phyloP scores from a whole-genome alignment of 352 stramenopile species.

The Aphanomyces astaci region DNA sequence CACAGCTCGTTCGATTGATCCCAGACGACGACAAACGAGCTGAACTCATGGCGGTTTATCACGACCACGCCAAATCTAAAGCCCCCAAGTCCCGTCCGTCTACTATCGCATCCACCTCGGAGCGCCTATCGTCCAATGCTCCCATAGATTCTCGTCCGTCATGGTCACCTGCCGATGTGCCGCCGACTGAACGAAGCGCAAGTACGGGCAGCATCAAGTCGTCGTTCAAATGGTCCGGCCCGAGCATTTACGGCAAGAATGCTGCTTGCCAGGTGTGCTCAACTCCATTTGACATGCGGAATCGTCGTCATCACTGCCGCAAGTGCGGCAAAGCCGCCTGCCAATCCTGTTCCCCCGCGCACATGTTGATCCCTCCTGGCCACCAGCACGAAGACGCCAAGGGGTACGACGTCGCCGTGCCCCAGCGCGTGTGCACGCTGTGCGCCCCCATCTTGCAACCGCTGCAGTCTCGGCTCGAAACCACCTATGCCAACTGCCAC shows the following conservation, averaged over 20 bases:
- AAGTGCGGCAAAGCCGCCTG: conserved; percentile 69
- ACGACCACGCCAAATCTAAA: neutral
- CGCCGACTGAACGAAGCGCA: neutral
- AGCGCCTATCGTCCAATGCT: neutral
- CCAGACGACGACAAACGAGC: conserved; percentile 67
- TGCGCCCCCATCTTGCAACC: conserved; percentile 66
- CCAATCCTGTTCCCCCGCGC: conserved; percentile 52
- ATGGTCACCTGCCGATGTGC: neutral
- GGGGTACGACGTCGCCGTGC: conserved; percentile 58
- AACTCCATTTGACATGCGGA: conserved; percentile 68
- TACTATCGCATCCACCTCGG: neutral
- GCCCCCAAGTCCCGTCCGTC: neutral
- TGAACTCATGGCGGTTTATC: conserved; percentile 46
- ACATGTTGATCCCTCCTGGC: conserved; percentile 69
- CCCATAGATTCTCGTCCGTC: neutral
- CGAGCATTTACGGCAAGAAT: conserved; percentile 46
- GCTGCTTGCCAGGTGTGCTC: conserved; percentile 69
- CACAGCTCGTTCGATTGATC: conserved; percentile 65
- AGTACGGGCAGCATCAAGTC: neutral
- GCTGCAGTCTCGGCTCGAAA: conserved; percentile 59
- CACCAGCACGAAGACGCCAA: conserved; percentile 48
- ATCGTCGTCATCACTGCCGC: conserved; percentile 56
- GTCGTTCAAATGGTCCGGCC: neutral
- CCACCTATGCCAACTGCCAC: conserved; percentile 72
- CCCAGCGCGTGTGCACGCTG: conserved; percentile 74